phyloP scores from a whole-genome alignment of 305 asterid genomes.

The Fraxinus paxiana region DNA sequence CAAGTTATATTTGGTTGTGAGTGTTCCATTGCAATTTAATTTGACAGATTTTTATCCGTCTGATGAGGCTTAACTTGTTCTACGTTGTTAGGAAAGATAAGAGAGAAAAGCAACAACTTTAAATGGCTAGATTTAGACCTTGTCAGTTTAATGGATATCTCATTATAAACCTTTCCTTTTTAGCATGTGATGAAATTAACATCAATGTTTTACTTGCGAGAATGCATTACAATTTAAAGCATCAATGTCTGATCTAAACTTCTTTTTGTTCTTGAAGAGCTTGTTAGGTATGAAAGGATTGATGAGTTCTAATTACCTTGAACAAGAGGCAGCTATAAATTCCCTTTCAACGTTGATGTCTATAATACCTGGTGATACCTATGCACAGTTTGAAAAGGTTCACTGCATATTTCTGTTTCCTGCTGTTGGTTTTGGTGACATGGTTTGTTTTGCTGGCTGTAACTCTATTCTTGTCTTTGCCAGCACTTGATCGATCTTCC shows the following conservation, averaged over 20 bases:
- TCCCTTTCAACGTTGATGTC: constrained; percentile 83
- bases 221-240: background rate
- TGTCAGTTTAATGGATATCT: constrained; percentile 1
- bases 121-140: background rate
- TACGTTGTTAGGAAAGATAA: background rate
- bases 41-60: background rate
- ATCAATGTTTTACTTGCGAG: constrained; percentile 11
- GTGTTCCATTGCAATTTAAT: background rate
- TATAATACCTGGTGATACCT: constrained; percentile 76
- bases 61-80: background rate
- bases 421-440: constrained; percentile 18
- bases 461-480: constrained; percentile 27
- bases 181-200: constrained; percentile 7
- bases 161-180: constrained; percentile 13
- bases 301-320: constrained; percentile 60
- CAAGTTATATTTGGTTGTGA: background rate
- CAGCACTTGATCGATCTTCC: constrained; percentile 78
- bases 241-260: background rate
- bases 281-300: constrained; percentile 72
- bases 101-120: background rate
- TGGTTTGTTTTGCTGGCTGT: constrained; percentile 22
- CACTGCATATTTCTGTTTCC: constrained; percentile 14
- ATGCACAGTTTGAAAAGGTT: constrained; percentile 85
- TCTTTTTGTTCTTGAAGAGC: constrained; percentile 44
- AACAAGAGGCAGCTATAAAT: constrained; percentile 72